Percentiles rank a stretch among this genome's conserved stretches.
Evolutionary conservation across 108 stramenopile species (phyloP).

Genomic region (Nitzschia sp.): DNA sequence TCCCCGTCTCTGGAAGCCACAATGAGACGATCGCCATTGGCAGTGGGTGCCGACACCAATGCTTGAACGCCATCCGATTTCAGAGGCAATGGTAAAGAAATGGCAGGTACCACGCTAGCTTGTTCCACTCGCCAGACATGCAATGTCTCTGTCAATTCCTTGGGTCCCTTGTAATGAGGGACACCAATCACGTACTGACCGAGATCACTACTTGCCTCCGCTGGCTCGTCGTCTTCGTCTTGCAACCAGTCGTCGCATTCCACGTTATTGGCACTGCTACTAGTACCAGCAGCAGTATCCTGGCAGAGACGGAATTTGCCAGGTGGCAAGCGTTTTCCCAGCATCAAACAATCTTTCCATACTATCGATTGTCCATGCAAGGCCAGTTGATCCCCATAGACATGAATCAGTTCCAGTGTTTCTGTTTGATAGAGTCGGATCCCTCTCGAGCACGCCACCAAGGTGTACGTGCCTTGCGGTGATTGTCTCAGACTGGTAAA

Average conservation of each 20-base stretch:
- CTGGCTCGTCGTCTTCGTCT: slow-evolving; percentile 12
- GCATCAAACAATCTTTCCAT: slow-evolving; percentile 51
- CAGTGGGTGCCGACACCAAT: slow-evolving; percentile 12
- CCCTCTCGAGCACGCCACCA: slow-evolving; percentile 41
- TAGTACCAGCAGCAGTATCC: background rate
- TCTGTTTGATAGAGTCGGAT: slow-evolving; percentile 55
- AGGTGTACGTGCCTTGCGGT: slow-evolving; percentile 36
- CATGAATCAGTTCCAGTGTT: slow-evolving; percentile 39
- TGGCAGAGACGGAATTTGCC: background rate
- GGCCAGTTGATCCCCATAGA: slow-evolving; percentile 60
- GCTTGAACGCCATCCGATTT: slow-evolving; percentile 35
- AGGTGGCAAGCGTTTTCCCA: slow-evolving; percentile 19
- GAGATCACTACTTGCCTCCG: slow-evolving; percentile 11
- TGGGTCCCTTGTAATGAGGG: slow-evolving; percentile 43
- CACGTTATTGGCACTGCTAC: too few relatives aligned
- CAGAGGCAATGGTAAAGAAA: slow-evolving; percentile 33
- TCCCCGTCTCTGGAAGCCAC: slow-evolving; percentile 39
- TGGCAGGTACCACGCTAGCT: slow-evolving; percentile 24
- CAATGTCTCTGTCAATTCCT: slow-evolving; percentile 41
- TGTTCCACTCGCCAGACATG: slow-evolving; percentile 48
- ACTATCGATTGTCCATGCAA: slow-evolving; percentile 56
- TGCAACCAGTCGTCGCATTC: slow-evolving; percentile 24
- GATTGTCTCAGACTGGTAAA: slow-evolving; percentile 37
- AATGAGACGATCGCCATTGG: slow-evolving; percentile 17
- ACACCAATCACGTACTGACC: slow-evolving; percentile 40